phyloP scores from a whole-genome alignment of 495 filamentous ascomycete species.

The Penicillium lagena region DNA sequence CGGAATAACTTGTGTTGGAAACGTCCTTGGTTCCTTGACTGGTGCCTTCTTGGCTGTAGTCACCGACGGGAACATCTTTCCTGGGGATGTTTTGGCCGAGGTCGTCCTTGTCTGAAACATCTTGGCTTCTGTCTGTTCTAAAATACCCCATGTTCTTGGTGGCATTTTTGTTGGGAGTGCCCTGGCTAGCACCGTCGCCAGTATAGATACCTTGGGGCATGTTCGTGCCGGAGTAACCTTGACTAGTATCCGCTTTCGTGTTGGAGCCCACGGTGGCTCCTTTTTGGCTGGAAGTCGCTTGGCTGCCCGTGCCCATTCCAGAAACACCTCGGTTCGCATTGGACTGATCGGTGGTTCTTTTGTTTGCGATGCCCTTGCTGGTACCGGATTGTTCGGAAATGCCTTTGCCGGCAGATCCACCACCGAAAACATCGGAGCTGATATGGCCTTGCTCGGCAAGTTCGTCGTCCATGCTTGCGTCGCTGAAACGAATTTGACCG shows the following conservation, averaged over 20 bases:
- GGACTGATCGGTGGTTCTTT: background rate
- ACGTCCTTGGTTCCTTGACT: background rate
- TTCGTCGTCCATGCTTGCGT: constrained; percentile 3
- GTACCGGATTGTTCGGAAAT: background rate
- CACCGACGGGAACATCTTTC: background rate
- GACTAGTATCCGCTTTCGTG: too few relatives aligned
- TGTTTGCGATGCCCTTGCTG: background rate
- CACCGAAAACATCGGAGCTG: constrained; percentile 9
- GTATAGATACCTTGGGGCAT: too few relatives aligned
- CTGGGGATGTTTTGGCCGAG: background rate
- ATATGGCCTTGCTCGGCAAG: constrained; percentile 5
- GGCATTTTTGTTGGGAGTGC: background rate
- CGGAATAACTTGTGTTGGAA: too few relatives aligned
- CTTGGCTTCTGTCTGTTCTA: too few relatives aligned
- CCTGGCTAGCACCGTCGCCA: too few relatives aligned
- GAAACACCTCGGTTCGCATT: background rate
- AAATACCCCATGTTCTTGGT: background rate
- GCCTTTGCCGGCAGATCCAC: background rate
- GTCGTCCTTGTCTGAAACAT: background rate
- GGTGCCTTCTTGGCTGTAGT: background rate
- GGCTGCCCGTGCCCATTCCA: background rate
- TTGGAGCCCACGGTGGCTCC: too few relatives aligned
- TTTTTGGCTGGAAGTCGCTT: too few relatives aligned
- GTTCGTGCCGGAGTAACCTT: too few relatives aligned
- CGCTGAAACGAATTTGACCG: background rate